phyloP scores from a whole-genome alignment of 768 basidiomycete species.

The Boletus edulis region DNA sequence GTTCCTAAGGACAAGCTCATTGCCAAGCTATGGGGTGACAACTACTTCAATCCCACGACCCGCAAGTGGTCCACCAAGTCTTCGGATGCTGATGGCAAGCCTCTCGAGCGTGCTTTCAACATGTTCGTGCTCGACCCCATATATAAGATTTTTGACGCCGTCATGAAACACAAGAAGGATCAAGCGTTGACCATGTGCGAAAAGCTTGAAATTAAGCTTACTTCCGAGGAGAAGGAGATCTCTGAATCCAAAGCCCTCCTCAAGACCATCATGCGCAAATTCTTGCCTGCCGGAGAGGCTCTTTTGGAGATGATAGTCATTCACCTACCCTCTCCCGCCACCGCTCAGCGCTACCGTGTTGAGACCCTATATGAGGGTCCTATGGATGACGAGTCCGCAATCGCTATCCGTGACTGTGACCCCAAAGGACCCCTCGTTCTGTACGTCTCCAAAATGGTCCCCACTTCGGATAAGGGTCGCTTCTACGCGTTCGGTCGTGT shows the following conservation, averaged over 20 bases:
- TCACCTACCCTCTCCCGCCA: slow-evolving; percentile 95
- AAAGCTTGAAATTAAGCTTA: slow-evolving; percentile 93
- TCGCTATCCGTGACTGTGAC: slow-evolving; percentile 97
- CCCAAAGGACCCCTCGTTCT: slow-evolving; percentile 94
- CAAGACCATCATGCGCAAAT: slow-evolving; percentile 98
- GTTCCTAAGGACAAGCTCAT: slow-evolving; percentile 99
- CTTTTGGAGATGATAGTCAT: slow-evolving; percentile 99
- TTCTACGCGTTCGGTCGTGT: slow-evolving; percentile 99
- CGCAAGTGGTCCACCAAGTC: slow-evolving; percentile 91
- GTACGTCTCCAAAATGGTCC: slow-evolving; percentile 99
- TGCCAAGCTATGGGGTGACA: slow-evolving; percentile 97
- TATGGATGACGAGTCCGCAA: slow-evolving; percentile 99
- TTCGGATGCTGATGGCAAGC: slow-evolving; percentile 76
- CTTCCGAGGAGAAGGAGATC: slow-evolving; percentile 84
- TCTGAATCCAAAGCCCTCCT: slow-evolving; percentile 89
- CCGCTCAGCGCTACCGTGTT: slow-evolving; percentile 97
- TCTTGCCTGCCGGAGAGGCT: slow-evolving; percentile 98
- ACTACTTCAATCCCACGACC: slow-evolving; percentile 97
- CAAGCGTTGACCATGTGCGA: slow-evolving; percentile 79
- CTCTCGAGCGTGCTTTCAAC: slow-evolving; percentile 98
- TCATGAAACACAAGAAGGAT: slow-evolving; percentile 99
- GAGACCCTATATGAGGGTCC: slow-evolving; percentile 99
- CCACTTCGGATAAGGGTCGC: slow-evolving; percentile 98
- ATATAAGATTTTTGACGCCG: slow-evolving; percentile 96
- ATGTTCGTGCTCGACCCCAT: slow-evolving; percentile 98